phyloP scores from a whole-genome alignment of 2,329 filamentous ascomycete species.

The Leptographium procerum region DNA sequence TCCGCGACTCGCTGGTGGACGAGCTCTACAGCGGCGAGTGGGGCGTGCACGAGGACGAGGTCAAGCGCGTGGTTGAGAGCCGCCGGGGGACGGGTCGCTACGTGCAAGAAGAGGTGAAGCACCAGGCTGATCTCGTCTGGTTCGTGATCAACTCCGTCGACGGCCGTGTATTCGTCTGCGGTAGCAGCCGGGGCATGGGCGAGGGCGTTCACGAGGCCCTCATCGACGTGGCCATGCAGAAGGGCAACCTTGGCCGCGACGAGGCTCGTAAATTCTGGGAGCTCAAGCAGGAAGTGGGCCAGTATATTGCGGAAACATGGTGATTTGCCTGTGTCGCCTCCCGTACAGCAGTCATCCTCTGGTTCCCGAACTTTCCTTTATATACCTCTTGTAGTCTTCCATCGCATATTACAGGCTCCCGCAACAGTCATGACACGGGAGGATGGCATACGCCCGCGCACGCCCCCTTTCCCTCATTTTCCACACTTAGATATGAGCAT shows the following conservation, averaged over 20 bases:
- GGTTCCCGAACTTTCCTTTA: neutral
- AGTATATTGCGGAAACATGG: slow-evolving; percentile 86
- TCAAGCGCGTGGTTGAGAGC: slow-evolving; percentile 71
- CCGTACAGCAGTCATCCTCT: too few relatives aligned
- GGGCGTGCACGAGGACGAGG: slow-evolving; percentile 81
- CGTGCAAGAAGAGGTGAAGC: slow-evolving; percentile 86
- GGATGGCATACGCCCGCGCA: too few relatives aligned
- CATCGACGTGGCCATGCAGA: slow-evolving; percentile 82
- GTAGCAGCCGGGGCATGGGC: slow-evolving; percentile 91
- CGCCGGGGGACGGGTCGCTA: slow-evolving; percentile 72
- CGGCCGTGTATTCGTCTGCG: slow-evolving; percentile 91
- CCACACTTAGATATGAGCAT: too few relatives aligned
- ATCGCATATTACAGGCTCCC: too few relatives aligned
- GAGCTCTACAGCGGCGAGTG: slow-evolving; percentile 96
- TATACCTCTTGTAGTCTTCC: neutral
- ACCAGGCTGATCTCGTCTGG: slow-evolving; percentile 96
- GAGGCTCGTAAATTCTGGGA: slow-evolving; percentile 84
- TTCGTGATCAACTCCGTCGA: slow-evolving; percentile 95
- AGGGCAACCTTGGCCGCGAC: slow-evolving; percentile 72
- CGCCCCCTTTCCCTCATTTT: too few relatives aligned
- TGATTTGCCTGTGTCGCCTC: slow-evolving; percentile 19
- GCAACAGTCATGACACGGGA: too few relatives aligned
- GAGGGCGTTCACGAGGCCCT: slow-evolving; percentile 86
- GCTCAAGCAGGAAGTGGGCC: slow-evolving; percentile 80
- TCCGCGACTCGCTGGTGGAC: slow-evolving; percentile 87